These are phyloP conservation scores for Backusella tarrabulga DNA, from an alignment of 192 early-diverging fungal species.

Conservation along the genomic window DNA sequence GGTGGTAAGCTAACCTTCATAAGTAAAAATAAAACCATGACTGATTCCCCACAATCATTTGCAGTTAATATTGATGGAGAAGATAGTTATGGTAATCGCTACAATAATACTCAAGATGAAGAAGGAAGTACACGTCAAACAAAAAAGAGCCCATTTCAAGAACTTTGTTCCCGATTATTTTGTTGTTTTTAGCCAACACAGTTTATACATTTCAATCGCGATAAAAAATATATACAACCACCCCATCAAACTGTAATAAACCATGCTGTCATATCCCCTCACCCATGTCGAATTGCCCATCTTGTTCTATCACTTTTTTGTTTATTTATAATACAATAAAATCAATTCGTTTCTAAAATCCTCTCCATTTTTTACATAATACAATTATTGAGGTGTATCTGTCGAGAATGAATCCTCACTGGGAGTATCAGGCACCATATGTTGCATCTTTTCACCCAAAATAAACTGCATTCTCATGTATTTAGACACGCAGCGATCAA, in stretches of 20 bases:
- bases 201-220: neutral
- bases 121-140: neutral
- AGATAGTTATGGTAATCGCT: neutral
- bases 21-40: neutral
- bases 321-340: slow-evolving; percentile 8
- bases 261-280: neutral
- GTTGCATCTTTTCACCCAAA: slow-evolving; percentile 72
- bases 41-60: neutral
- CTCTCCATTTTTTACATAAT: neutral
- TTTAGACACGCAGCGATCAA: slow-evolving; percentile 87
- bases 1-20: neutral
- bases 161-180: slow-evolving; percentile 1
- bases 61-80: neutral
- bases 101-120: neutral
- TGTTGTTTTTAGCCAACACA: neutral
- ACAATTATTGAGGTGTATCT: slow-evolving; percentile 6
- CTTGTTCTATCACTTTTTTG: neutral
- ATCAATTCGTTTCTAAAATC: neutral
- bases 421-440: slow-evolving; percentile 27
- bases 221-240: neutral
- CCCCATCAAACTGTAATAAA: neutral
- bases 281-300: neutral
- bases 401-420: neutral
- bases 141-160: neutral
- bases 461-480: slow-evolving; percentile 81